Evolutionary conservation across 2,329 filamentous ascomycete genomes (phyloP), one percentile per base, ranked within the genome.

Genomic region (Verticillium zaregamsianum): DNA sequence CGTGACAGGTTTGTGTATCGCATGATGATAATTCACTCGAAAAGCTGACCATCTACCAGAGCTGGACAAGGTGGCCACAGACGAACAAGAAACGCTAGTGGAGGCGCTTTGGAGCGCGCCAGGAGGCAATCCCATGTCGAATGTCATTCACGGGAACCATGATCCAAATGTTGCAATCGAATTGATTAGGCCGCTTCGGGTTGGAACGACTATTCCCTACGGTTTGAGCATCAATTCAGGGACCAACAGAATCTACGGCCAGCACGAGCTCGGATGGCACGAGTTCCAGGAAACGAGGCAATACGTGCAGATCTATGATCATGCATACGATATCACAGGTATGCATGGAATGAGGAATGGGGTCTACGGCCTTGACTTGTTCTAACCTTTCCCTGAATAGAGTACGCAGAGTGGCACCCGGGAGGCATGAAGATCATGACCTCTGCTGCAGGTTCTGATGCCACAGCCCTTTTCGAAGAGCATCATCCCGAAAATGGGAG

Each of bases 321-420:
- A 62, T 45, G 61, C 65, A 5, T 66, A 66, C 59, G 59, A 66
- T 28, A 61, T 66, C 17, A 64, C 64, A 15, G 55, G 65, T 64
- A 15, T 56, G 40, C 32, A 17, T 14, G 14, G 15, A 39, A 14
- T 56, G 35, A 32, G 1, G 1, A 1, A 12, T n/a, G 11, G 1
- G 31, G 25, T 4, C 4, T 25, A 2, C 4, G 25, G 25, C 25
- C 25, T 23, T 4, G 2, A 6, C 15, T 4, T 12, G 6, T 8
- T 1, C 23, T 2, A 7, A 49, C 2, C 2, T 8, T 14, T 15
- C 23, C 49, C 17, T 15, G 15, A 45, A 8, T 39, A 67, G 65
- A 61, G 12, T 65, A 65, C 17, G 49, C 40, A n/a, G 57, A 65
- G 6, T 58, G 58, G 25, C 65, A 67, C 12, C 65, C 64, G 0